Base-by-base conservation (phyloP, 495 filamentous ascomycete species). In the Penicillium salamii region DNA sequence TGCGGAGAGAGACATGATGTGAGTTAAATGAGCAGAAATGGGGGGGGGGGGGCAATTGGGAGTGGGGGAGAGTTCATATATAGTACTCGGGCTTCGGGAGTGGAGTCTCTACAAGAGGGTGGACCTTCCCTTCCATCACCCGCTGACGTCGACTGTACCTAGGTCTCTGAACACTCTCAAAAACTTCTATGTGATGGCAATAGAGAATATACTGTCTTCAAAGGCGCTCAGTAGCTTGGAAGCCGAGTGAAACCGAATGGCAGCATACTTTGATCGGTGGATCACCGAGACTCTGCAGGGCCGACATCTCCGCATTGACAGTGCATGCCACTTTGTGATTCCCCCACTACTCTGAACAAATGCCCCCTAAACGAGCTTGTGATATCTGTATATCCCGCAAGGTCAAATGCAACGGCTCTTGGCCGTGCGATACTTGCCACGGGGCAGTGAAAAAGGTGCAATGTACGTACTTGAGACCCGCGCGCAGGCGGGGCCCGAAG, bases 381-480 rank as follows among this genome's bases (percentile, higher is more conserved):
- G 61, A 69, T 51, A 44, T 40, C 20, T 69, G 63, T 29, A 69
- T 67, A 32, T 49, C 55, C 24, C 57, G 66, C 29, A 69, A 69
- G 46, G 55, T 69, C 12, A 66, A 63, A 36, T 69, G 66, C 50
- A 63, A 50, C 37, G 66, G 63, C 20, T 45, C 58, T 7, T 67
- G 54, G 59, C 63, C 63, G 19, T 69, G 66, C 47, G 43, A 57
- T 34, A 61, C 61, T 13, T 69, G 66, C 29, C 49, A 53, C 11
- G 28, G 52, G 37, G 53, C 57, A 13, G 20, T 44, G 12, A 64
- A 52, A 15, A 47, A 42, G 19, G 50, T 63, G 5, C 40, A 23
- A 6, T 69, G 66, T 48, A 69, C 66, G 6, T 69, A 67, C 29
- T 29, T 67, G 31, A 65, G 41, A 40, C 63, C 63, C 4, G 57